Evolutionary conservation across 2,329 filamentous ascomycete species (phyloP).

Genomic region (Pseudopyricularia cyperi): DNA sequence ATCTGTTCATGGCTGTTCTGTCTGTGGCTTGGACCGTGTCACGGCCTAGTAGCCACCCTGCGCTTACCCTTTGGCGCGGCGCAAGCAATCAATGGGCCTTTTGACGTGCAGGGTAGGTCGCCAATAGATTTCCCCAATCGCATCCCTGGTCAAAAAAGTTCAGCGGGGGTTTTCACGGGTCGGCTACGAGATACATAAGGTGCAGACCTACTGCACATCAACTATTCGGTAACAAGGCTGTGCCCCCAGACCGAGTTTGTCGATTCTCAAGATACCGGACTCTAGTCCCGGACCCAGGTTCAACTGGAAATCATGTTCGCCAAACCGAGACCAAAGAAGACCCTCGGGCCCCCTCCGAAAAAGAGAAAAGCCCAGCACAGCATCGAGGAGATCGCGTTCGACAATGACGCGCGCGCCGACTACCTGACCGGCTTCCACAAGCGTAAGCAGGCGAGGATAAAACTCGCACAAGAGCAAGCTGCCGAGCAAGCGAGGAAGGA

Average conservation of each 20-base stretch:
- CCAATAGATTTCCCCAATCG: too few species aligned
- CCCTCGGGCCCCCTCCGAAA: slow-evolving; percentile 48
- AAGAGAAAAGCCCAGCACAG: slow-evolving; percentile 47
- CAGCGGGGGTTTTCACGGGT: neutral
- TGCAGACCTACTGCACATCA: neutral
- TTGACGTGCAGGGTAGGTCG: neutral
- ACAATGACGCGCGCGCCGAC: slow-evolving; percentile 64
- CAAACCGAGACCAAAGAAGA: slow-evolving; percentile 45
- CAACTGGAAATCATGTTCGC: slow-evolving; percentile 25
- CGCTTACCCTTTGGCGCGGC: neutral
- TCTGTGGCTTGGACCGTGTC: neutral
- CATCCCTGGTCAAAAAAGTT: slow-evolving; percentile 1
- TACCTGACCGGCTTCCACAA: slow-evolving; percentile 96
- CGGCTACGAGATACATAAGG: neutral
- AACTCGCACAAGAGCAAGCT: slow-evolving; percentile 72
- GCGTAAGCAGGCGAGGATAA: slow-evolving; percentile 74
- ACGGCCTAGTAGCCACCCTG: neutral
- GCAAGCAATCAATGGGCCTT: too few species aligned
- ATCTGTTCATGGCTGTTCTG: neutral
- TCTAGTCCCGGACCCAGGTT: neutral
- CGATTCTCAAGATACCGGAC: neutral
- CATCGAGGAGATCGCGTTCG: slow-evolving; percentile 76
- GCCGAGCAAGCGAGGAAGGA: slow-evolving; percentile 67
- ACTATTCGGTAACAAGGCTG: neutral
- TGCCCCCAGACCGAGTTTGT: neutral